Conservation (phyloP, 148 eudicot genomes). For the Simmondsia chinensis region DNA sequence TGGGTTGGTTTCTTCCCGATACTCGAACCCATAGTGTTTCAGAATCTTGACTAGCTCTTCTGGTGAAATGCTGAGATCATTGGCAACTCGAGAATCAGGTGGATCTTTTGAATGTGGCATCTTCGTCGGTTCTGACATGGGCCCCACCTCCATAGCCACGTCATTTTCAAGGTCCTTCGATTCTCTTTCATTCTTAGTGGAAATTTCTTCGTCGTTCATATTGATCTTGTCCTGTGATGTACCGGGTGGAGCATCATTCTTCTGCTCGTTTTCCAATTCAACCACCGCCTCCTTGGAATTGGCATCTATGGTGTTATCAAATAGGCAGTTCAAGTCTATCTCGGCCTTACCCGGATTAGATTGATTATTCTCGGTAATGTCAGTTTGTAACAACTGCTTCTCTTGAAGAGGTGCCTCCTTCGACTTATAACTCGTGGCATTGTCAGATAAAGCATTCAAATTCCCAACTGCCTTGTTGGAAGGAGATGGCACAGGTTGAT, state of each 20-base stretch:
- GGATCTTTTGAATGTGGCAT: conserved; percentile 8
- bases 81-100: conserved; percentile 7
- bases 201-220: conserved; percentile 4
- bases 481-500: conserved; percentile 17
- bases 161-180: conserved; percentile 7
- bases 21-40: conserved; percentile 33
- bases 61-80: conserved; percentile 17
- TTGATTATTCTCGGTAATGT: conserved; percentile 2
- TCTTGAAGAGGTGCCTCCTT: conserved; percentile 13
- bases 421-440: conserved; percentile 7
- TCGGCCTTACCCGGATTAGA: conserved; percentile 12
- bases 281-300: conserved; percentile 6
- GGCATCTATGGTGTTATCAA: conserved; percentile 6
- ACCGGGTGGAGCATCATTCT: too few relatives aligned
- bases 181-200: conserved; percentile 3
- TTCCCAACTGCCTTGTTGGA: conserved; percentile 13
- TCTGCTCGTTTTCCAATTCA: too few relatives aligned
- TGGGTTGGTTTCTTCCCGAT: conserved; percentile 17
- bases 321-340: conserved; percentile 6
- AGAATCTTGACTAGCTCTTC: conserved; percentile 33
- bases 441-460: conserved; percentile 12
- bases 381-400: conserved; percentile 9
- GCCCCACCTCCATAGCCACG: conserved; percentile 1
- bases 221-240: neutral
- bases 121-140: conserved; percentile 2